These are phyloP conservation scores for Rhizopus delemar DNA, from an alignment of 371 early-diverging fungal genomes.

Conservation along the genomic window DNA sequence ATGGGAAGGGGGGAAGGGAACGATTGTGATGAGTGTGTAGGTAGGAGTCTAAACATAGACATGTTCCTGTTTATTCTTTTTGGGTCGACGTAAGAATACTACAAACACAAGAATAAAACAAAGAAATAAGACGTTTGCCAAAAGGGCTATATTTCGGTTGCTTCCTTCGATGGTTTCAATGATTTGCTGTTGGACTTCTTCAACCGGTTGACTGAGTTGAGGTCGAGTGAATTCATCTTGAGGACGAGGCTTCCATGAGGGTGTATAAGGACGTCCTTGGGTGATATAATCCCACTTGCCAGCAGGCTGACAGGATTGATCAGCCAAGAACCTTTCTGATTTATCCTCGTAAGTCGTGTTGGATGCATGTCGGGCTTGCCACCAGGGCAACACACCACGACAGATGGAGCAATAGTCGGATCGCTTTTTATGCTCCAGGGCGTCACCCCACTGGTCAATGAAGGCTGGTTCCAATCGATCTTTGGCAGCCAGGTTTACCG, in stretches of 20 bases:
- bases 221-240: slow-evolving; percentile 23
- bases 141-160: not conserved
- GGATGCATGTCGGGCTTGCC: slow-evolving; percentile 20
- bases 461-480: slow-evolving; percentile 35
- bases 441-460: slow-evolving; percentile 36
- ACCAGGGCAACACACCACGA: slow-evolving; percentile 37
- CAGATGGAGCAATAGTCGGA: slow-evolving; percentile 43
- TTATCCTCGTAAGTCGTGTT: slow-evolving; percentile 9
- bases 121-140: not conserved
- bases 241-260: slow-evolving; percentile 15
- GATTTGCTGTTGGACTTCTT: not conserved
- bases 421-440: slow-evolving; percentile 15
- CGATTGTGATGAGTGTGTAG: not conserved
- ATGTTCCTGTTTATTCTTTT: not conserved
- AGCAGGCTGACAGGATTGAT: slow-evolving; percentile 21
- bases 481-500: slow-evolving; percentile 22
- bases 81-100: not conserved
- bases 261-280: slow-evolving; percentile 32
- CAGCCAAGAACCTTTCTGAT: slow-evolving; percentile 22
- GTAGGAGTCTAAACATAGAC: not conserved
- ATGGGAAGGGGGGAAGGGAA: not conserved
- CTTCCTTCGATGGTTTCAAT: not conserved
- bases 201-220: not conserved
- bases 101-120: not conserved
- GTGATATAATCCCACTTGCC: slow-evolving; percentile 43